These are phyloP conservation scores for Auricularia sp. DNA, from an alignment of 768 basidiomycete genomes.

Conservation along the genomic window DNA sequence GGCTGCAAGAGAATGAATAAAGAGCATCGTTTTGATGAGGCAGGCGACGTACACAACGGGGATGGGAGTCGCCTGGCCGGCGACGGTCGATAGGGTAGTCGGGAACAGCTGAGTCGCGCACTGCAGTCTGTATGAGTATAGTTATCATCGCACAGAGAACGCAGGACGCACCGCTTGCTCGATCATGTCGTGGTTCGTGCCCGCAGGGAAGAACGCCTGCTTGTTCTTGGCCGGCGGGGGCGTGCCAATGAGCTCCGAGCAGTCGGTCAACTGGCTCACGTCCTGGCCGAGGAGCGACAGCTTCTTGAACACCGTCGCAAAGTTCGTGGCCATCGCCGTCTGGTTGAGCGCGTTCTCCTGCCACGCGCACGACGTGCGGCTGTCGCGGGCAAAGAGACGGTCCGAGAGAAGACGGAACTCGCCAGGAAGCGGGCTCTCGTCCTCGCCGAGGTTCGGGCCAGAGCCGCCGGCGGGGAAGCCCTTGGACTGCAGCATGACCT, in stretches of 20 bases:
- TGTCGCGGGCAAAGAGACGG: too few species aligned
- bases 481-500: too few species aligned
- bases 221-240: slow-evolving; percentile 5
- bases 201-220: neutral
- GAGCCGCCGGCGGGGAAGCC: too few species aligned
- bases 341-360: too few species aligned
- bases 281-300: slow-evolving; percentile 9
- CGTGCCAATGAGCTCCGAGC: slow-evolving; percentile 11
- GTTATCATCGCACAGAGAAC: neutral
- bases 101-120: neutral
- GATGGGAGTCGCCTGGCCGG: neutral
- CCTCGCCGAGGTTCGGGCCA: too few species aligned
- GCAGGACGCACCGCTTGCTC: neutral
- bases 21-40: neutral
- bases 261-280: slow-evolving; percentile 3
- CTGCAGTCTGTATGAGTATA: neutral
- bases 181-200: neutral
- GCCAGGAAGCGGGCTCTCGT: too few species aligned
- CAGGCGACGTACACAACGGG: neutral
- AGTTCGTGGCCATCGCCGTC: too few species aligned
- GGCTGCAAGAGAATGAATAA: neutral
- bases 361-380: too few species aligned
- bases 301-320: too few species aligned
- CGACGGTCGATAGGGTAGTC: neutral
- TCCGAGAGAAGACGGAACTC: too few species aligned